Evolutionary conservation across 2,329 filamentous ascomycete species (phyloP).

Genomic region (Fusarium mangiferae): DNA sequence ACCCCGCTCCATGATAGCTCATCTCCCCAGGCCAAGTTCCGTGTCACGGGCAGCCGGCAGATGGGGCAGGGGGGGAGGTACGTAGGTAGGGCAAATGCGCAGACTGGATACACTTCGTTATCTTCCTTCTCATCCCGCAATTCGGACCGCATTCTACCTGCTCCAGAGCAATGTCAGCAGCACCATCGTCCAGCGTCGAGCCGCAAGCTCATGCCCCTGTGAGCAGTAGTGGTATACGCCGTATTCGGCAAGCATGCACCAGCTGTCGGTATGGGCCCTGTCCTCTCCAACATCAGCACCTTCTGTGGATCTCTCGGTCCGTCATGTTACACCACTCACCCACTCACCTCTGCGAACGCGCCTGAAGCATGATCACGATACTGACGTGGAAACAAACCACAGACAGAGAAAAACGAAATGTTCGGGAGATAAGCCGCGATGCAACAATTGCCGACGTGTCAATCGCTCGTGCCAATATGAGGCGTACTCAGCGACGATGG

Average conservation of each 20-base stretch:
- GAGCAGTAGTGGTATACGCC: background rate
- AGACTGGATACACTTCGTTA: background rate
- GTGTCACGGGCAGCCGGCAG: background rate
- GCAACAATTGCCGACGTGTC: background rate
- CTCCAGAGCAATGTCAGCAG: background rate
- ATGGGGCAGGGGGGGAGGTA: background rate
- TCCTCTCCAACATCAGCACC: background rate
- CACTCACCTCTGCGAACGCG: background rate
- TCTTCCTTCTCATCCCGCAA: background rate
- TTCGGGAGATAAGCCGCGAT: background rate
- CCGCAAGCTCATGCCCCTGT: background rate
- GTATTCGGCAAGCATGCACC: background rate
- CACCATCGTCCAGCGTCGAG: background rate
- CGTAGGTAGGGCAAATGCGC: background rate
- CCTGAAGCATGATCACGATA: background rate
- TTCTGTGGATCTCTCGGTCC: background rate
- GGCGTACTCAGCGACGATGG: background rate
- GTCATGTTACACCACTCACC: background rate
- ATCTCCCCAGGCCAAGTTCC: background rate
- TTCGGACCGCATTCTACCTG: background rate
- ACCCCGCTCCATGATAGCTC: background rate
- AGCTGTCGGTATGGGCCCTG: background rate
- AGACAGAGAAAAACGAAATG: background rate
- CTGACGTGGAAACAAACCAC: background rate
- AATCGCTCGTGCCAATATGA: background rate